Conservation (phyloP, 2,329 filamentous ascomycete genomes). For the Scytalidium lignicola region DNA sequence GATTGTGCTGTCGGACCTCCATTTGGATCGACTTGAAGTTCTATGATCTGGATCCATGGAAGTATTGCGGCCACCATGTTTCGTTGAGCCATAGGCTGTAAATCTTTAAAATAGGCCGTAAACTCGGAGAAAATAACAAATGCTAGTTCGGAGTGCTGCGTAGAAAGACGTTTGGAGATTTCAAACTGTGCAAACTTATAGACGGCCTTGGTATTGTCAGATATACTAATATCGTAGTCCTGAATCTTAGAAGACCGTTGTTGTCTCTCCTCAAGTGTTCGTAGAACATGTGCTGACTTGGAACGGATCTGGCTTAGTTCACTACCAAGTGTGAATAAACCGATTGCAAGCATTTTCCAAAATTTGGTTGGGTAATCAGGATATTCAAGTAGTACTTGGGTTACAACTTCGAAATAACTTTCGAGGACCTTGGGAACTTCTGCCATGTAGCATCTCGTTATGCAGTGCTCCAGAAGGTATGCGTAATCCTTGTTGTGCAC, state of each 20-base stretch:
- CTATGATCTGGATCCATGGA: conserved; percentile 93
- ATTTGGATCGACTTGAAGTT: conserved; percentile 86
- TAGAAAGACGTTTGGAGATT: conserved; percentile 83
- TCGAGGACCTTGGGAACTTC: conserved; percentile 79
- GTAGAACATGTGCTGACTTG: conserved; percentile 77
- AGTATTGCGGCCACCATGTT: conserved; percentile 93
- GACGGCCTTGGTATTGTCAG: conserved; percentile 95
- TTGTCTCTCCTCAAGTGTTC: conserved; percentile 77
- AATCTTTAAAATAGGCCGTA: conserved; percentile 83
- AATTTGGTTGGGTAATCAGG: conserved; percentile 79
- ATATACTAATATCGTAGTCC: conserved; percentile 97
- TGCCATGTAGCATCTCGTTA: conserved; percentile 83
- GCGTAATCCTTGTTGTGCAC: conserved; percentile 84
- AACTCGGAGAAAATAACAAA: conserved; percentile 97
- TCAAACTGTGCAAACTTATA: conserved; percentile 98
- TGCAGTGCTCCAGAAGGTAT: conserved; percentile 82
- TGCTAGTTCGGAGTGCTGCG: conserved; percentile 81
- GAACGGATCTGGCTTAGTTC: conserved; percentile 84
- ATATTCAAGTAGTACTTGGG: conserved; percentile 77
- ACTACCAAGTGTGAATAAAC: conserved; percentile 88
- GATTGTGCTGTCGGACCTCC: conserved; percentile 86
- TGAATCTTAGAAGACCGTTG: conserved; percentile 85
- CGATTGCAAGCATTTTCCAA: conserved; percentile 85
- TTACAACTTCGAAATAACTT: conserved; percentile 92
- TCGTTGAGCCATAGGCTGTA: conserved; percentile 76